Conservation (phyloP, 163 green algal genomes). For the Picocystis sp. region DNA sequence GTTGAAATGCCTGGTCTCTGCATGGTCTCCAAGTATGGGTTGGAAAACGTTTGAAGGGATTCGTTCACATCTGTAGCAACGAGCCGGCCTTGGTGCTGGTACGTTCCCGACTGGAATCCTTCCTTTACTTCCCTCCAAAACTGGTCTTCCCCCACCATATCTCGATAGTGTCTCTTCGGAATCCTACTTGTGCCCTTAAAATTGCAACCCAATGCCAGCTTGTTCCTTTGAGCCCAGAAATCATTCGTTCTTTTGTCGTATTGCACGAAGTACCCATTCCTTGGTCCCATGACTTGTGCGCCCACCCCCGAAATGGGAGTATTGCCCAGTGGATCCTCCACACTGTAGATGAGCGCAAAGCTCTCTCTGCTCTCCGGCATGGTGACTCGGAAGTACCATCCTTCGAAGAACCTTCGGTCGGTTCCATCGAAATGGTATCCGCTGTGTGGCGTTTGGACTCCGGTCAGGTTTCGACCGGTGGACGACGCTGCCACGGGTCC, state of each 20-base stretch:
- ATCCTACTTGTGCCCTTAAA: conserved; percentile 36
- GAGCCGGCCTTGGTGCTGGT: conserved; percentile 27
- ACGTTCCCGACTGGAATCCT: conserved; percentile 50
- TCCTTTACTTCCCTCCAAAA: conserved; percentile 24
- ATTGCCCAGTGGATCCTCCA: conserved; percentile 54
- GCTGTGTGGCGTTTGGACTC: conserved; percentile 4
- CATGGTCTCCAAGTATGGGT: conserved; percentile 7
- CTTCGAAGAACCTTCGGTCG: conserved; percentile 74
- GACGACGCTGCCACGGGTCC: too few relatives aligned
- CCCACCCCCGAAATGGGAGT: conserved; percentile 12
- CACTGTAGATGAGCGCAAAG: conserved; percentile 86
- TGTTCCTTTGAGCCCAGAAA: conserved; percentile 60
- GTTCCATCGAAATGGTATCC: conserved; percentile 73
- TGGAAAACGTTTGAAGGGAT: conserved; percentile 31
- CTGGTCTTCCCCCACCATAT: too few relatives aligned
- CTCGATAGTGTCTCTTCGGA: conserved; percentile 24
- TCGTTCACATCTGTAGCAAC: conserved; percentile 18
- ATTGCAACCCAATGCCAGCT: conserved; percentile 45
- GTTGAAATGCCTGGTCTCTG: conserved; percentile 4
- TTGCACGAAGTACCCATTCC: conserved; percentile 78
- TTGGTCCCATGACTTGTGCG: conserved; percentile 65
- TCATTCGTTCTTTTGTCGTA: conserved; percentile 33
- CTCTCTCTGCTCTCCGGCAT: conserved; percentile 49
- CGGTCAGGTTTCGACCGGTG: too few relatives aligned
- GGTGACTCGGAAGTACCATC: conserved; percentile 80